Conservation (phyloP, 768 basidiomycete genomes). For the Tulasnella sp. region DNA sequence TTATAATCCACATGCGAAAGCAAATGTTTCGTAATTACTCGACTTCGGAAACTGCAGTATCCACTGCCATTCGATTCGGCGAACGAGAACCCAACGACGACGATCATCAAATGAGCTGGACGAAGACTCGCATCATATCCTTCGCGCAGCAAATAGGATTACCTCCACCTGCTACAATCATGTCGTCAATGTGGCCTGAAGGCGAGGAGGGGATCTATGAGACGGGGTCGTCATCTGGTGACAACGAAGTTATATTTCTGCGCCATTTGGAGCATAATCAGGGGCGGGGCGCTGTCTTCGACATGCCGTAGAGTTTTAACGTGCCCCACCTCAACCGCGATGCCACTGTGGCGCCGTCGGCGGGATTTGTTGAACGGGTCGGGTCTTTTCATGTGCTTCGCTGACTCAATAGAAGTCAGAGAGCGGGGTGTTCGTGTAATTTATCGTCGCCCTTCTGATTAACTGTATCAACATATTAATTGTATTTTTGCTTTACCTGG, state of each 20-base stretch:
- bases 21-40: neutral
- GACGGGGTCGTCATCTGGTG: neutral
- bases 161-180: neutral
- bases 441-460: neutral
- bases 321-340: neutral
- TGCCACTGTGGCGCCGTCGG: neutral
- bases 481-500: too few species aligned
- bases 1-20: slow-evolving; percentile 10
- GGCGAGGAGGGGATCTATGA: neutral
- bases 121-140: neutral
- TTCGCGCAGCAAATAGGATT: neutral
- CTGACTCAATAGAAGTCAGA: neutral
- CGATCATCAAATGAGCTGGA: neutral
- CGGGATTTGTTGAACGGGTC: neutral
- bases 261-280: neutral
- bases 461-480: too few species aligned
- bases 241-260: neutral
- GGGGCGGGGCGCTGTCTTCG: neutral
- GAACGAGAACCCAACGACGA: neutral
- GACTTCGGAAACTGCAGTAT: neutral
- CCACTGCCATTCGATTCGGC: neutral
- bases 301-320: neutral
- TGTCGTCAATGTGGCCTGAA: neutral
- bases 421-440: neutral
- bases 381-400: neutral